Conservation (phyloP, 2,329 filamentous ascomycete species). For the Aspergillus versicolor region DNA sequence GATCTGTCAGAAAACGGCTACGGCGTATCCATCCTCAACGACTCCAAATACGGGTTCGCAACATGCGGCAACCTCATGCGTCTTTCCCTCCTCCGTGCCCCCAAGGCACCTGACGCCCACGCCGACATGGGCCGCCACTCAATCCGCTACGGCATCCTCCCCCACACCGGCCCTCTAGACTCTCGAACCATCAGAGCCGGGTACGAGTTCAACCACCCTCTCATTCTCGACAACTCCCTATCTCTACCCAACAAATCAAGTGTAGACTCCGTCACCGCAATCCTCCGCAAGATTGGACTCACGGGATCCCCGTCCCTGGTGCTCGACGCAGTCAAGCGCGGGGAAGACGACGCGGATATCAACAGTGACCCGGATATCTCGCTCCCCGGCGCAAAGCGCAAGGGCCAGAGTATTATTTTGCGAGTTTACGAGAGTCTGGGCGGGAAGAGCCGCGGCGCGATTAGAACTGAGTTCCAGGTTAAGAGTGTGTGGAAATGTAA, state of each 20-base stretch:
- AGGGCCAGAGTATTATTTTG: conserved; percentile 76
- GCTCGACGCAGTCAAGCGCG: conserved; percentile 87
- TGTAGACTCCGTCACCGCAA: conserved; percentile 12
- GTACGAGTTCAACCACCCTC: conserved; percentile 85
- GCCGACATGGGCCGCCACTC: conserved; percentile 90
- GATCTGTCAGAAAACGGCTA: conserved; percentile 86
- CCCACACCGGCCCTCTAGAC: conserved; percentile 72
- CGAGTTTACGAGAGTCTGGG: conserved; percentile 87
- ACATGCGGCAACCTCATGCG: conserved; percentile 88
- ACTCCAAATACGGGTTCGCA: conserved; percentile 94
- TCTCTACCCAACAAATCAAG: conserved; percentile 30
- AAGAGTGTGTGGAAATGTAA: conserved; percentile 81
- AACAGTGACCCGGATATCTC: conserved; percentile 46
- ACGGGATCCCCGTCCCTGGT: conserved; percentile 67
- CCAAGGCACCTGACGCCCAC: conserved; percentile 89
- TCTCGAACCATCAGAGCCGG: conserved; percentile 76
- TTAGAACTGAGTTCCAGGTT: conserved; percentile 68
- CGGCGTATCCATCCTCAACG: conserved; percentile 89
- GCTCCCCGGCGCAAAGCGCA: conserved; percentile 56
- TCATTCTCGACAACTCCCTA: conserved; percentile 52
- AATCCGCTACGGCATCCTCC: conserved; percentile 88
- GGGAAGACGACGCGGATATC: conserved; percentile 78
- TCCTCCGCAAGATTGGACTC: conserved; percentile 63
- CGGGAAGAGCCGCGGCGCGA: conserved; percentile 70
- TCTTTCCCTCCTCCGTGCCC: conserved; percentile 77